These are phyloP conservation scores for Hortiboletus campestris DNA, from an alignment of 768 basidiomycete species.

Conservation along the genomic window DNA sequence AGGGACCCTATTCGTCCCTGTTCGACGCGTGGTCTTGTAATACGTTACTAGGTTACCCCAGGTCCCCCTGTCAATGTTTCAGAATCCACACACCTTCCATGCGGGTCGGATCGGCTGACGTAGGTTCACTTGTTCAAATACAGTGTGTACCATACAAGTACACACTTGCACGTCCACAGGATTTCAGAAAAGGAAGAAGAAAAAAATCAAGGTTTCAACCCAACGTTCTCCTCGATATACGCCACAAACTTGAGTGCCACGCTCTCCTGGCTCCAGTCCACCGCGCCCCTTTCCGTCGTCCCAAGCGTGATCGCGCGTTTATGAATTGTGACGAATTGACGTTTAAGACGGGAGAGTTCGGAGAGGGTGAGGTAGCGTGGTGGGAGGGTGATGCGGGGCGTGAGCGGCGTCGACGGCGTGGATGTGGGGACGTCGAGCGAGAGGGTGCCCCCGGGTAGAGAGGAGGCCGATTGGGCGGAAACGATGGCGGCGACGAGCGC, in stretches of 20 bases:
- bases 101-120: no score
- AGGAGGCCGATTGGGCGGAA: conserved; percentile 54
- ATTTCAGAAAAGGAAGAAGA: no score
- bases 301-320: conserved; percentile 87
- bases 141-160: no score
- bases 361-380: conserved; percentile 73
- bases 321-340: conserved; percentile 89
- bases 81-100: no score
- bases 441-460: conserved; percentile 43
- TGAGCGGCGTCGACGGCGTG: conserved; percentile 8
- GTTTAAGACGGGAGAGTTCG: conserved; percentile 84
- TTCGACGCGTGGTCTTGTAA: no score
- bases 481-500: conserved; percentile 71
- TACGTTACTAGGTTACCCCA: no score
- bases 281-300: conserved; percentile 69
- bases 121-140: no score
- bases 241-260: conserved; percentile 66
- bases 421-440: conserved; percentile 37
- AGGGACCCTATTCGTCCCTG: no score
- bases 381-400: conserved; percentile 53
- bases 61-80: no score
- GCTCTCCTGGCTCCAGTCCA: conserved; percentile 75
- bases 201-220: conserved; percentile 34
- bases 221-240: conserved; percentile 70
- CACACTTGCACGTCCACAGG: no score